Base-by-base conservation (phyloP, 1,139 yeast species). In the Nakaseomyces delphensis region DNA sequence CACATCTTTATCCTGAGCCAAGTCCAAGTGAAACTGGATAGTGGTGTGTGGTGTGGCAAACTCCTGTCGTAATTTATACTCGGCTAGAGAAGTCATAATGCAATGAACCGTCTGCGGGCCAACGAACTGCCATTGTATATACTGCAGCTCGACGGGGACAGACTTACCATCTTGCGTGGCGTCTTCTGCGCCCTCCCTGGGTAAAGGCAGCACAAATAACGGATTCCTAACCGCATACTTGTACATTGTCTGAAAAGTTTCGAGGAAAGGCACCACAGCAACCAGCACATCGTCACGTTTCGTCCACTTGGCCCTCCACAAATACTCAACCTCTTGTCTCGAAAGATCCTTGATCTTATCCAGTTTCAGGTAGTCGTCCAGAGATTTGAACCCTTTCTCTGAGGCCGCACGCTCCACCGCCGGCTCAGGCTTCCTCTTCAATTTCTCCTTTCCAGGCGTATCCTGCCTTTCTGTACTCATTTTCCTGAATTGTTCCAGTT, bases 31-130 rank as follows among this genome's bases (percentile, higher is more conserved):
- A 71, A 91, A 83, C 63, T 79, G 77, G 49, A 91, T 68, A 0
- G 95, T 84, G 1, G 97, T 87, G 61, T 93, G 98, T 1, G 98
- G 98, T 56, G 85, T 80, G 10, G 98, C 95, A 63, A 72, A 93
- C 57, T 89, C 97, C 48, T 77, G 78, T 59, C 91, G 96, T 31
- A 87, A 73, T 62, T 91, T 89, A 65, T 78, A 93, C 63, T 93
- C 98, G 1, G 94, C 93, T 48, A 93, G 72, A 0, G 96, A 79
- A 1, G 98, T 93, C 54, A 93, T 69, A 75, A 93, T 74, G 61
- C 95, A 85, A 65, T 93, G 96, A 3, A 86, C 71, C 4, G 97
- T 89, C 35, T 77, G 58, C 6, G 86, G 81, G 0, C 94, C 96
- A 2, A 83, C 91, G 62, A 87, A 85, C 15, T 79, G 72, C 98